Conservation (phyloP, 768 basidiomycete species). For the Amanita phalloides region DNA sequence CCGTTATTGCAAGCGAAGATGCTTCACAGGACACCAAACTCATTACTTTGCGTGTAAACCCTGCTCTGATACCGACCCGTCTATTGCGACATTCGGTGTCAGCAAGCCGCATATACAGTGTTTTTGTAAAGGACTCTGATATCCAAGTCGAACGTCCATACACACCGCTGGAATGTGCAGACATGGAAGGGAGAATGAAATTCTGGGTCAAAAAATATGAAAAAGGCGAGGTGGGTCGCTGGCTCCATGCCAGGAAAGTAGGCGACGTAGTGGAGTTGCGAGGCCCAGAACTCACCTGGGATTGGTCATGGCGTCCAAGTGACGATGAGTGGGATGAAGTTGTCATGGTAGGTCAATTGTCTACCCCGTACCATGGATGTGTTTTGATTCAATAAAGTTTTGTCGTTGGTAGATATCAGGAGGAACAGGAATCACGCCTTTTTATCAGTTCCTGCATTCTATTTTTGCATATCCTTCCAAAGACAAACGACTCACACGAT, state of each 20-base stretch:
- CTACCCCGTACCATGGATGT: not conserved
- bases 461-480: slow-evolving; percentile 28
- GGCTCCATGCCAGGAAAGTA: slow-evolving; percentile 61
- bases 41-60: slow-evolving; percentile 48
- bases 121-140: slow-evolving; percentile 79
- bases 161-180: slow-evolving; percentile 68
- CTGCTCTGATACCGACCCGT: slow-evolving; percentile 22
- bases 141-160: slow-evolving; percentile 84
- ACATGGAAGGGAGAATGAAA: slow-evolving; percentile 51
- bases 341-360: slow-evolving; percentile 45
- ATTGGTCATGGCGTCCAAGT: slow-evolving; percentile 21
- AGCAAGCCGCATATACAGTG: slow-evolving; percentile 45
- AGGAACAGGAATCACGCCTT: slow-evolving; percentile 82
- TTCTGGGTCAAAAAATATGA: slow-evolving; percentile 80
- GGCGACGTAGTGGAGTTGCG: slow-evolving; percentile 69
- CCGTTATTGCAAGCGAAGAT: slow-evolving; percentile 39
- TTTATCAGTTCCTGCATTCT: slow-evolving; percentile 63
- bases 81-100: slow-evolving; percentile 1
- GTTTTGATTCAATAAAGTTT: not conserved
- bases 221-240: slow-evolving; percentile 71
- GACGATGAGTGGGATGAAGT: slow-evolving; percentile 63
- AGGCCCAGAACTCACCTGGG: slow-evolving; percentile 66
- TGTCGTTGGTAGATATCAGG: slow-evolving; percentile 56
- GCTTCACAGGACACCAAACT: slow-evolving; percentile 54
- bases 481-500: slow-evolving; percentile 32